Percentiles rank a stretch among this genome's conserved stretches.
Evolutionary conservation across 768 basidiomycete species (phyloP).

Genomic region (Favolaschia claudopus): DNA sequence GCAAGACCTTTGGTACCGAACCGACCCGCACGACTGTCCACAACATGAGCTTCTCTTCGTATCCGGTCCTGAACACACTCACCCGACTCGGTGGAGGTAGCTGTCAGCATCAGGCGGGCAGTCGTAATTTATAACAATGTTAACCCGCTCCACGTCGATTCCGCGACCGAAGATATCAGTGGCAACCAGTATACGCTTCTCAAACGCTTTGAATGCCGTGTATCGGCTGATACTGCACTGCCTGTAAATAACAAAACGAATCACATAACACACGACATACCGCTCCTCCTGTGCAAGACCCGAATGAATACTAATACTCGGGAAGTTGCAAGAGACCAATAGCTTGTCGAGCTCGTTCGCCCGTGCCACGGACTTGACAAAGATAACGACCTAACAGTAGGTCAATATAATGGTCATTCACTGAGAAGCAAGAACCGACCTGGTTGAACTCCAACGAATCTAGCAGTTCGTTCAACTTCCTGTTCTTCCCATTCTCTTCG

Average conservation of each 20-base stretch:
- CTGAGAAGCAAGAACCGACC: constrained; percentile 48
- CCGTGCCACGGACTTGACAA: constrained; percentile 97
- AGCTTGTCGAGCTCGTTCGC: constrained; percentile 97
- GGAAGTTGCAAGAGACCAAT: constrained; percentile 97
- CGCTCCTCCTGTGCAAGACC: constrained; percentile 95
- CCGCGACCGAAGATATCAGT: constrained; percentile 99
- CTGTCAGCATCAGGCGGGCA: constrained; percentile 97
- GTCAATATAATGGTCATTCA: background rate
- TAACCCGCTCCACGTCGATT: constrained; percentile 99
- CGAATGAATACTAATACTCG: constrained; percentile 96
- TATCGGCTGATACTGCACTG: constrained; percentile 85
- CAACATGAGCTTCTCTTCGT: background rate
- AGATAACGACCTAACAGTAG: constrained; percentile 91
- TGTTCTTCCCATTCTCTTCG: constrained; percentile 94
- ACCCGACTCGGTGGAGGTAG: constrained; percentile 98
- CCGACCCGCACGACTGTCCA: constrained; percentile 90
- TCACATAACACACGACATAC: constrained; percentile 53
- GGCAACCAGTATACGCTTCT: constrained; percentile 98
- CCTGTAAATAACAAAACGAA: constrained; percentile 10
- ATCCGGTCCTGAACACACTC: constrained; percentile 33
- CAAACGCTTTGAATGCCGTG: constrained; percentile 98
- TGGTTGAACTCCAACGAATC: constrained; percentile 99
- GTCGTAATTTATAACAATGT: constrained; percentile 99
- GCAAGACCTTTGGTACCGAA: constrained; percentile 99
- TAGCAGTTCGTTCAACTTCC: constrained; percentile 94